A percentile compares a stretch with the other conserved stretches of the same genome.
phyloP scores from a whole-genome alignment of 73 alveolate species.

The Stentor roeselii region DNA sequence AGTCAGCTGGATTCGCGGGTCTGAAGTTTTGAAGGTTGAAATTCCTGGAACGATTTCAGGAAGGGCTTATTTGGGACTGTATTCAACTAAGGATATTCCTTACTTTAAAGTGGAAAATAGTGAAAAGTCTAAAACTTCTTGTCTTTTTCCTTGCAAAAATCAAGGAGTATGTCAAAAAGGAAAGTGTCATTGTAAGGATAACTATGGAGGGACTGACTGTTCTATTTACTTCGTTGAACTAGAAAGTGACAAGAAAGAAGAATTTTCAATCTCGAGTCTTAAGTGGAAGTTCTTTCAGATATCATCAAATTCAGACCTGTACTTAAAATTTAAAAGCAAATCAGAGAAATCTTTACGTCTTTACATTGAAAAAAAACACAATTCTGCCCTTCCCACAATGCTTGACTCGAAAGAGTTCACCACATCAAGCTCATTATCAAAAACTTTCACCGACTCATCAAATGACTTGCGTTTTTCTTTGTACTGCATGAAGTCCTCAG shows the following conservation, averaged over 20 bases:
- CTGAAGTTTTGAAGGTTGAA: background rate
- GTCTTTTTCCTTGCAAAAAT: background rate
- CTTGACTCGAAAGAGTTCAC: background rate
- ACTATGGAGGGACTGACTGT: background rate
- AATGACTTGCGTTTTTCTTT: too few relatives aligned
- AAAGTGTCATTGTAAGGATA: background rate
- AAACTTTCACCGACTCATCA: background rate
- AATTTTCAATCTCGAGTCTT: background rate
- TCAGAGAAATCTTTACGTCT: background rate
- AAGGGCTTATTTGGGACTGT: background rate
- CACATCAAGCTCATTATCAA: background rate
- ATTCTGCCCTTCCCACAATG: background rate
- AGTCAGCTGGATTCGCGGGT: background rate
- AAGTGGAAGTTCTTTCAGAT: background rate
- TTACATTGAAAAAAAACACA: background rate
- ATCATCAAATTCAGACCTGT: background rate
- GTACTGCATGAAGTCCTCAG: background rate
- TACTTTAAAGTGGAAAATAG: background rate
- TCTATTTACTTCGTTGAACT: too few relatives aligned
- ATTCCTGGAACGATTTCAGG: background rate
- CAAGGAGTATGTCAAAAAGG: background rate
- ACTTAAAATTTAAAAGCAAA: too few relatives aligned
- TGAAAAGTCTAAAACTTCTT: background rate
- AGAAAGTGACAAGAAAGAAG: background rate
- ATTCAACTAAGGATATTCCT: background rate